Evolutionary conservation across 345 rosid species (phyloP).

Genomic region (Gossypium ekmanianum): DNA sequence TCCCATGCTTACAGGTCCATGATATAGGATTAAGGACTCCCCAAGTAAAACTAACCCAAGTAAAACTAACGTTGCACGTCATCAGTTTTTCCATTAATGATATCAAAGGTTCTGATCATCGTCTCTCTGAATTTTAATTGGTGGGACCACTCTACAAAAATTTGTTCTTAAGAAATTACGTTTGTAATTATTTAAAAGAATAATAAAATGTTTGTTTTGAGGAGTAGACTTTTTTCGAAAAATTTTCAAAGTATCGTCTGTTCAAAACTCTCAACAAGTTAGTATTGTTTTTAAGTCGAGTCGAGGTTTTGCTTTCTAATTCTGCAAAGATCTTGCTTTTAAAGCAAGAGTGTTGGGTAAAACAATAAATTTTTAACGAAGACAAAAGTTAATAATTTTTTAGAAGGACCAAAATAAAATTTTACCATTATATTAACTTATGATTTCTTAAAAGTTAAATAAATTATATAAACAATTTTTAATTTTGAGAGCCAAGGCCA

Average conservation of each 20-base stretch:
- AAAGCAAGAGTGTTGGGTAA: too few species aligned
- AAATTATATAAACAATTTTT: too few species aligned
- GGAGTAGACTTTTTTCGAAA: too few species aligned
- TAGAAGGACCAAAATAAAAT: fast-evolving
- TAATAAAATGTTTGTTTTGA: too few species aligned
- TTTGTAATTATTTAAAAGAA: background rate
- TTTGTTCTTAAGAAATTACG: background rate
- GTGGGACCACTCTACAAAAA: background rate
- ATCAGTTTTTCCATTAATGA: background rate
- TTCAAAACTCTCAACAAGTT: fast-evolving
- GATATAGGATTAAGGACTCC: background rate
- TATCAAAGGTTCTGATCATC: background rate
- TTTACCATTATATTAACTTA: too few species aligned
- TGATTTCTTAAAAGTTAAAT: too few species aligned
- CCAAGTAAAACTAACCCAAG: slow-evolving; percentile 1
- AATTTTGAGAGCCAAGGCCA: too few species aligned
- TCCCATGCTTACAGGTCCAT: background rate
- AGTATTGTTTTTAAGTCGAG: fast-evolving
- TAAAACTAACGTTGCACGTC: background rate
- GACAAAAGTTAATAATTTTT: too few species aligned
- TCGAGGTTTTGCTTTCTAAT: fast-evolving
- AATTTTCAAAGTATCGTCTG: fast-evolving
- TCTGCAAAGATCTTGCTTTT: fast-evolving
- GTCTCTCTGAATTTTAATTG: background rate
- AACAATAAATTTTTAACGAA: too few species aligned